Evolutionary conservation across 73 alveolate species (phyloP).

Genomic region (Effrenium voratum): DNA sequence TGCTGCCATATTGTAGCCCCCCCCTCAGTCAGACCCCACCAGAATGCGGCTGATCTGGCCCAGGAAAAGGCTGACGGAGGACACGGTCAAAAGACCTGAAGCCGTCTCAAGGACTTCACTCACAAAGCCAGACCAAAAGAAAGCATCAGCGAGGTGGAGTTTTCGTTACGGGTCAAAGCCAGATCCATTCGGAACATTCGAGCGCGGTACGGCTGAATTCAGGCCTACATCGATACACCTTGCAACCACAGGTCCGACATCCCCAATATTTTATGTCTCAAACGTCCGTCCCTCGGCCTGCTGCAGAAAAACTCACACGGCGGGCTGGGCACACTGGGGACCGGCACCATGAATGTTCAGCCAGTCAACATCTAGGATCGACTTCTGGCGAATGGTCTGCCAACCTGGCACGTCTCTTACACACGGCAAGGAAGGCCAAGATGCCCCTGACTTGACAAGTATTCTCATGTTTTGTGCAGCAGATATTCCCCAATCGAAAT

Average conservation of each 20-base stretch:
- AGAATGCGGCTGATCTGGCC: slow-evolving; percentile 83
- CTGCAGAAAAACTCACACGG: neutral
- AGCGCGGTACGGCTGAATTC: neutral
- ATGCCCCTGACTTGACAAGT: neutral
- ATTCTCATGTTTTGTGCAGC: neutral
- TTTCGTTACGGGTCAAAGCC: neutral
- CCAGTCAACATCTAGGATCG: slow-evolving; percentile 85
- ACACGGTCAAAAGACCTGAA: slow-evolving; percentile 60
- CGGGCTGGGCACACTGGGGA: neutral
- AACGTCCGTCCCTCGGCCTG: neutral
- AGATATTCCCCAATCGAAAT: neutral
- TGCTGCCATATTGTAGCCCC: neutral
- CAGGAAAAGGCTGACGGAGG: slow-evolving; percentile 43
- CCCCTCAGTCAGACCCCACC: neutral
- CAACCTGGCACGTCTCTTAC: slow-evolving; percentile 20
- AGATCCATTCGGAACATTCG: neutral
- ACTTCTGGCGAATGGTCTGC: slow-evolving; percentile 72
- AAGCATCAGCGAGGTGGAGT: neutral
- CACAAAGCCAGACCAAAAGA: neutral
- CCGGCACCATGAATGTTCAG: slow-evolving; percentile 67
- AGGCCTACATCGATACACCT: neutral
- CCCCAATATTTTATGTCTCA: neutral
- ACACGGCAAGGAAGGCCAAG: neutral
- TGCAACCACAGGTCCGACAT: neutral
- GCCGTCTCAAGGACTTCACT: neutral